Conservation (phyloP, 495 filamentous ascomycete genomes). For the Xylaria bambusicola region DNA sequence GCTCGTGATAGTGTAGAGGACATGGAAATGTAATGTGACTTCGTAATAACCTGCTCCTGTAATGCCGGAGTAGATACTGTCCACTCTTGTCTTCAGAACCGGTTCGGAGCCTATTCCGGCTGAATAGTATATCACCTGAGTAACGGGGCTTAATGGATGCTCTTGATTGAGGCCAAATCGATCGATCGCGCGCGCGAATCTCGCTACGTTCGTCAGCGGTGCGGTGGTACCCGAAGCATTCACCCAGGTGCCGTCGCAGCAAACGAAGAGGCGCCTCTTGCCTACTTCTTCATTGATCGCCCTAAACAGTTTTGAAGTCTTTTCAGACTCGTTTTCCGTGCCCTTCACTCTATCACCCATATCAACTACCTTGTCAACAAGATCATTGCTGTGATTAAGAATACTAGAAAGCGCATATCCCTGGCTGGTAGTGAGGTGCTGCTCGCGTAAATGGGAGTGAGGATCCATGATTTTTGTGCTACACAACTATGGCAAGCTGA, state of each 20-base stretch:
- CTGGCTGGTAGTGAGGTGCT: constrained; percentile 1
- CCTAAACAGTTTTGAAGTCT: not conserved
- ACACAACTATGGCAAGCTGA: not conserved
- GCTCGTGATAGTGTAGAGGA: not conserved
- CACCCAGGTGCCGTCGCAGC: constrained; percentile 13
- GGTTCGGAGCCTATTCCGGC: constrained; percentile 5
- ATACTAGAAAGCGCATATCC: not conserved
- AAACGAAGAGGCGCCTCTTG: constrained; percentile 15
- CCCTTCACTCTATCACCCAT: not conserved
- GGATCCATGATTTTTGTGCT: not conserved
- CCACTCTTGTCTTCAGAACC: constrained; percentile 4
- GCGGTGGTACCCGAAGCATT: constrained; percentile 6
- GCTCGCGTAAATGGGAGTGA: not conserved
- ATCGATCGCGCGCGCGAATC: constrained; percentile 7
- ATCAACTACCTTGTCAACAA: not conserved
- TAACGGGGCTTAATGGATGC: not conserved
- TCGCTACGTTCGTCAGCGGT: constrained; percentile 9
- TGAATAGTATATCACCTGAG: constrained; percentile 12
- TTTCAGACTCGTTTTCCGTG: not conserved
- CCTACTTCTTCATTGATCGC: constrained; percentile 1
- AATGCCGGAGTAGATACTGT: constrained; percentile 26
- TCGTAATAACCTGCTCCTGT: constrained; percentile 28
- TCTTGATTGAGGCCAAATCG: constrained; percentile 9
- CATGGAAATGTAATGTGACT: not conserved
- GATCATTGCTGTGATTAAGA: constrained; percentile 4